These are phyloP conservation scores for Penicillium psychrofluorescens DNA, from an alignment of 495 filamentous ascomycete genomes.

Conservation along the genomic window DNA sequence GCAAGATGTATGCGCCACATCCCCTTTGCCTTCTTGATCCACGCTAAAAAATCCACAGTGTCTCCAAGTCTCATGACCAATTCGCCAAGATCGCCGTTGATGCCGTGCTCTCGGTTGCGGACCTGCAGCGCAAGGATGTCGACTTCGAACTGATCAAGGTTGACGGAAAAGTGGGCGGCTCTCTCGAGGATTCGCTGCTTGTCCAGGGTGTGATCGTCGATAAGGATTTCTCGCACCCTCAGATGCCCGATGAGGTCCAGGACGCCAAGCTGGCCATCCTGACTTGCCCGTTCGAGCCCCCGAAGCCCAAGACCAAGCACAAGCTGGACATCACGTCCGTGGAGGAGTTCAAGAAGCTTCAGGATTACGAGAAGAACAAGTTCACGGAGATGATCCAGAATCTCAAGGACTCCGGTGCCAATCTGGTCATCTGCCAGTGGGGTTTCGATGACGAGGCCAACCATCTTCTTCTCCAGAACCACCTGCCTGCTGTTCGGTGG, in stretches of 20 bases:
- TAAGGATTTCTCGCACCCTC: slow-evolving; percentile 99
- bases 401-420: slow-evolving; percentile 95
- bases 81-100: slow-evolving; percentile 97
- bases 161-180: slow-evolving; percentile 92
- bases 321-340: slow-evolving; percentile 97
- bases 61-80: slow-evolving; percentile 97
- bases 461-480: slow-evolving; percentile 90
- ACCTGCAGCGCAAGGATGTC: slow-evolving; percentile 93
- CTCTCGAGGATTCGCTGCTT: slow-evolving; percentile 89
- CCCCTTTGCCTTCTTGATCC: not conserved
- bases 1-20: slow-evolving; percentile 65
- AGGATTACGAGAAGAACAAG: slow-evolving; percentile 90
- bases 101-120: slow-evolving; percentile 92
- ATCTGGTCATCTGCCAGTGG: slow-evolving; percentile 98
- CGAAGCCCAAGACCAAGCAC: slow-evolving; percentile 99
- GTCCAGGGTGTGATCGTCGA: slow-evolving; percentile 98
- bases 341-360: slow-evolving; percentile 94
- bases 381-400: slow-evolving; percentile 98
- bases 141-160: slow-evolving; percentile 99
- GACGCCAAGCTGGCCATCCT: slow-evolving; percentile 97
- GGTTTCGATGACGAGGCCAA: slow-evolving; percentile 99
- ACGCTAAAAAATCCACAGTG: slow-evolving; percentile 38
- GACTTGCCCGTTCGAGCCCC: slow-evolving; percentile 98
- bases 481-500: slow-evolving; percentile 94
- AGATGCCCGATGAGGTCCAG: slow-evolving; percentile 90